A percentile compares a stretch with the other conserved stretches of the same genome.
phyloP scores from a whole-genome alignment of 129 eudicot genomes.

The Heracleum sosnowskyi region DNA sequence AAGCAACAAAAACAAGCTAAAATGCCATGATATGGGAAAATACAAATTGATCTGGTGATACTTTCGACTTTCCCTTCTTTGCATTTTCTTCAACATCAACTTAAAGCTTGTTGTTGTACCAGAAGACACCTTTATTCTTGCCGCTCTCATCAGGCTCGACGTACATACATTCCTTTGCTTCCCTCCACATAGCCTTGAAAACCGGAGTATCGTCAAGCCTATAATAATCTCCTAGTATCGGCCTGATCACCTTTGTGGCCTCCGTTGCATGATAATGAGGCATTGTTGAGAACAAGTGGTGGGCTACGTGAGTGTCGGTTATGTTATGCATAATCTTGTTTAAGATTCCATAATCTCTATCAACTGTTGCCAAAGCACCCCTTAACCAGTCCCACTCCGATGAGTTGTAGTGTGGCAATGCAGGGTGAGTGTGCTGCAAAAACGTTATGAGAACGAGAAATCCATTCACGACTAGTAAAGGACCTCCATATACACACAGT shows the following conservation, averaged over 20 bases:
- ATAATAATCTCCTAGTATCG: slow-evolving; percentile 18
- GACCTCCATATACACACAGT: slow-evolving; percentile 14
- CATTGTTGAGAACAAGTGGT: slow-evolving; percentile 19
- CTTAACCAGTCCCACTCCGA: slow-evolving; percentile 21
- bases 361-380: slow-evolving; percentile 23
- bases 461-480: slow-evolving; percentile 14
- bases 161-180: slow-evolving; percentile 18
- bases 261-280: slow-evolving; percentile 22
- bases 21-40: neutral
- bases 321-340: slow-evolving; percentile 19
- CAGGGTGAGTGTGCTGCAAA: slow-evolving; percentile 19
- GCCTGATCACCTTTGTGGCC: slow-evolving; percentile 19
- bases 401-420: slow-evolving; percentile 13
- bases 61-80: neutral
- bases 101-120: slow-evolving; percentile 11
- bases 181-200: slow-evolving; percentile 21
- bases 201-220: slow-evolving; percentile 17
- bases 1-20: neutral
- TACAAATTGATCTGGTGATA: neutral
- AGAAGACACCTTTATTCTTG: slow-evolving; percentile 11
- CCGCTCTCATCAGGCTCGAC: slow-evolving; percentile 14
- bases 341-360: slow-evolving; percentile 16
- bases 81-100: neutral
- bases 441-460: slow-evolving; percentile 16
- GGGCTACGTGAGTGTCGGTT: slow-evolving; percentile 18